Evolutionary conservation across 768 basidiomycete species (phyloP), one percentile per base, ranked within the genome.

Genomic region (Pleurotus djamor): DNA sequence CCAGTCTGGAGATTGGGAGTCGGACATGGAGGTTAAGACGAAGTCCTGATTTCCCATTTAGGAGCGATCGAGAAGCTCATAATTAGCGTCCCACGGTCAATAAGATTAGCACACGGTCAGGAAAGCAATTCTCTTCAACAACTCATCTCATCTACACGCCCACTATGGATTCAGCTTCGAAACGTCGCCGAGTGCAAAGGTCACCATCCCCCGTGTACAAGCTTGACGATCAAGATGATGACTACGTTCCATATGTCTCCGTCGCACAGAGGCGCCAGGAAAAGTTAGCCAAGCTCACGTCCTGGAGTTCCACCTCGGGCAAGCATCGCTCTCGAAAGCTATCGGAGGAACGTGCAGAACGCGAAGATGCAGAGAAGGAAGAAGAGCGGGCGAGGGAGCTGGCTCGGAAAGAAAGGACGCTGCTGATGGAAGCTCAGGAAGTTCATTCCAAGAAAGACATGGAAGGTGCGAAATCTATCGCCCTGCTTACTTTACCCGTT

Each of bases 361-460:
- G 78, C 38, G 85, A 88, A 67, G 92, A 92, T 67, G 86, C 80
- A 41, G 87, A 91, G 61, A 83, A 85, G 51, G 93, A 94, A 65
- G 91, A 94, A 66, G 92, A 96, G 68, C 71, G 76, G 56, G 78
- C 79, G 36, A 83, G 83, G 64, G 94, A 96, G 70, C 87, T 82
- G 66, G 83, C 85, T 16, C 74, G 96, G 61, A 89, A 87, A 71
- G 94, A 96, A 74, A 77, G 94, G 65, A 97, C 95, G 0, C 74
- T 99, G 50, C 75, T 99, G 52, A 72, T 94, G 67, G 95, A 97
- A 70, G 97, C 97, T 1, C 94, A 98, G 73, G 96, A 98, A 68
- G 96, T 98, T 35, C 94, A 96, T 67, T 81, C 82, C 28, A 81
- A 81, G 71, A 93, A 89, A 72, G 92, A 90, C 4, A 81, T 79